Base-by-base conservation (phyloP, 2,329 filamentous ascomycete species). In the Arthrobotrys pseudoclavata region DNA sequence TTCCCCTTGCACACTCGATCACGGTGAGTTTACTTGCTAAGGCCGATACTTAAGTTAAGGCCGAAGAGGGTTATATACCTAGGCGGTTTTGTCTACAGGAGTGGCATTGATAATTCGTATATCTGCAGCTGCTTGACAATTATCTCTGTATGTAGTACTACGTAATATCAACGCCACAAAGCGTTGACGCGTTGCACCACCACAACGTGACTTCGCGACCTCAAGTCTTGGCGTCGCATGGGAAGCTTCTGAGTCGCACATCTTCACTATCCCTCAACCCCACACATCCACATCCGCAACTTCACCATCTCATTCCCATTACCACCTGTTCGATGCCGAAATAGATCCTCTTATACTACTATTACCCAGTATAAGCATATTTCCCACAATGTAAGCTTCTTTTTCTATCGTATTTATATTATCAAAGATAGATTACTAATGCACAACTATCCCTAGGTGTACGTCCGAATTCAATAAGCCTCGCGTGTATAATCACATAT, bases 131-230 rank as follows among this genome's bases (percentile, higher is more conserved):
- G 7, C 26, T 29, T 29, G 26, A 29, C 26, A 29, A 29, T 29
- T 29, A 7, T 29, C 26, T 29, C 26, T 4, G 26, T 3, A 3
- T 29, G 26, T 29, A 3, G 26, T 29, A 3, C 3, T 29, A 29
- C 26, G 26, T 29, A 7, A 34, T 5, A 34, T 9, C 31, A 34
- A 4, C 31, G 53, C 55, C 55, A 60, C 55, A 60, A 47, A 42
- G 45, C 29, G 66, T 66, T 70, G 72, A 57, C 20, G 64, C 66
- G 37, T 63, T 70, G 66, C 52, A 66, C 60, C 29, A 52, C 50
- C 64, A 69, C 55, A 24, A 20, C 71, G 72, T 76, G 72, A 76
- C 72, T 76, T 70, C 72, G 72, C 48, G 72, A 70, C 50, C 52
- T 42, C 18, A 22, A 34, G 31, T 42, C 55, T 60, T 40, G 48